Evolutionary conservation across 2,329 filamentous ascomycete species (phyloP).

Genomic region (Knufia fluminis): DNA sequence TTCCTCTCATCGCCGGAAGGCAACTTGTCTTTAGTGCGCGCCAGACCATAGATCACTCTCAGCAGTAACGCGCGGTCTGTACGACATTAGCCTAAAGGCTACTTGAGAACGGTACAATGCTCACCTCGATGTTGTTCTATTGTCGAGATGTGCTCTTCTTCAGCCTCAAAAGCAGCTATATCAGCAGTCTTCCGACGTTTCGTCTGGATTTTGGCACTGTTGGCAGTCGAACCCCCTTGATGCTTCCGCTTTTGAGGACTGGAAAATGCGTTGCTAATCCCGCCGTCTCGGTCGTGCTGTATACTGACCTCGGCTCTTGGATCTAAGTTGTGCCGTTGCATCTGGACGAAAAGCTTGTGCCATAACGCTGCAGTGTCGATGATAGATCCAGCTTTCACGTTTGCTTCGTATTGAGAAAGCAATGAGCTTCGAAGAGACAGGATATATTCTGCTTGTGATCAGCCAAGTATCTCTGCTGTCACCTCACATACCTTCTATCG

Average conservation of each 20-base stretch:
- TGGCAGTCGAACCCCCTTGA: neutral
- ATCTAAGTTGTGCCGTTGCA: neutral
- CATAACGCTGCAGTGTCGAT: neutral
- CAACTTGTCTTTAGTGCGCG: neutral
- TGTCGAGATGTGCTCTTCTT: neutral
- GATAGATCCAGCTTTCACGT: neutral
- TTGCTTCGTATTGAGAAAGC: neutral
- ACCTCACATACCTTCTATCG: slow-evolving; percentile 29
- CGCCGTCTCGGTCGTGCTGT: neutral
- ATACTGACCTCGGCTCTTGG: neutral
- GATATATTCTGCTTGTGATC: slow-evolving; percentile 6
- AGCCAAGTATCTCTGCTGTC: neutral
- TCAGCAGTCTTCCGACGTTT: neutral
- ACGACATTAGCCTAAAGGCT: neutral
- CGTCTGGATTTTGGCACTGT: neutral
- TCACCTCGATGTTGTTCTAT: neutral
- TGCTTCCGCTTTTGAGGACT: neutral
- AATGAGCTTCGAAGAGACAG: neutral
- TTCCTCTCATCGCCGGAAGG: neutral
- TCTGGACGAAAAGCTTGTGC: slow-evolving; percentile 1
- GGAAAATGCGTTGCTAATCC: no score
- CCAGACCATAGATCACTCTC: slow-evolving; percentile 1
- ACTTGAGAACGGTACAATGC: neutral
- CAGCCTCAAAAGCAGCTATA: neutral
- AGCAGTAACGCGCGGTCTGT: neutral